Percentiles rank a stretch among this genome's conserved stretches.
These are phyloP conservation scores for Amaranthus tricolor DNA, from an alignment of 179 eudicot genomes.

Conservation along the genomic window DNA sequence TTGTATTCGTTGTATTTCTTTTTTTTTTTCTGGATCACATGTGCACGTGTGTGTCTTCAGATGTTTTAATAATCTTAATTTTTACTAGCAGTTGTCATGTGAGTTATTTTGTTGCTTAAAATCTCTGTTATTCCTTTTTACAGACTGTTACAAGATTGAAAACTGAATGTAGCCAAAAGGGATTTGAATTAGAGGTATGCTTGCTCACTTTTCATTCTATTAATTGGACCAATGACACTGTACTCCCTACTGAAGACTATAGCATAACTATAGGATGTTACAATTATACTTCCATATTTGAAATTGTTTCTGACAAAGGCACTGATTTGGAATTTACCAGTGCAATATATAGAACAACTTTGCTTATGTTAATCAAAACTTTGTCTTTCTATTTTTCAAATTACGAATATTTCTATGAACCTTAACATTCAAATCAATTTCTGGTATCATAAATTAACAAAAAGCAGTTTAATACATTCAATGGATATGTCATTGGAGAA, in stretches of 20 bases:
- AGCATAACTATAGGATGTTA: neutral
- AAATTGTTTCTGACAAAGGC: neutral
- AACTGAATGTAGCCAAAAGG: constrained; percentile 84
- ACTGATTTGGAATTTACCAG: no score
- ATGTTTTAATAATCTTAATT: no score
- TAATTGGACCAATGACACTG: neutral
- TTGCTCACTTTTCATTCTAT: neutral
- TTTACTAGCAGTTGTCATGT: neutral
- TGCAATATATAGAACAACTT: neutral
- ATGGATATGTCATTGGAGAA: neutral
- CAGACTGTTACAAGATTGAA: constrained; percentile 79
- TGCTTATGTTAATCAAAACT: neutral
- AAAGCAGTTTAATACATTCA: neutral
- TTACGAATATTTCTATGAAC: neutral
- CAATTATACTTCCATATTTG: neutral
- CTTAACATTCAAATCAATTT: neutral
- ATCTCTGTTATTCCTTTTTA: constrained; percentile 13
- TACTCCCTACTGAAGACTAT: neutral
- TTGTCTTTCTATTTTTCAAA: neutral
- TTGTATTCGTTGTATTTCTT: neutral
- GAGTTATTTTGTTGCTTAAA: neutral
- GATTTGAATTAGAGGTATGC: constrained; percentile 91
- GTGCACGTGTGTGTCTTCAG: neutral
- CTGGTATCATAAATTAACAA: no score
- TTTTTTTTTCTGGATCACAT: neutral